These are phyloP conservation scores for Trichoderma erinaceum DNA, from an alignment of 495 filamentous ascomycete species.

Conservation along the genomic window DNA sequence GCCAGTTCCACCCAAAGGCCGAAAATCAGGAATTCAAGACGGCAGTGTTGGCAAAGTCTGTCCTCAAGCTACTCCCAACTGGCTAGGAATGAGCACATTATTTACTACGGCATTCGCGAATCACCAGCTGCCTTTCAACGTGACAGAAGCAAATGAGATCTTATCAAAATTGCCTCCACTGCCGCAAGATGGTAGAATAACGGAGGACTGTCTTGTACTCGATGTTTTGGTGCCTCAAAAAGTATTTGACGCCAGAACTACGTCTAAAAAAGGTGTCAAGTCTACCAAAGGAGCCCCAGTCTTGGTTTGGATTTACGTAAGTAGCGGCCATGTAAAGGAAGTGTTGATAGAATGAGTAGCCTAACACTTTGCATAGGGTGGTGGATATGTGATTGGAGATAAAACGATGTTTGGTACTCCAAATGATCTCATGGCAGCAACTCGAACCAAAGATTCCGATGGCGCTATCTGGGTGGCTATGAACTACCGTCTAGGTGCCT, in stretches of 20 bases:
- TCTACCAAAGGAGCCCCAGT: background rate
- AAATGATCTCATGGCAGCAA: conserved; percentile 1
- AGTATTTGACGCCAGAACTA: background rate
- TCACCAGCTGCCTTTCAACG: background rate
- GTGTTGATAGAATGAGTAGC: background rate
- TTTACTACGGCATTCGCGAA: background rate
- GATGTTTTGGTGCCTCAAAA: background rate
- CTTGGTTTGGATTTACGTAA: conserved; percentile 1
- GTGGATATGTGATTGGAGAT: background rate
- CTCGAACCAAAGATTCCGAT: background rate
- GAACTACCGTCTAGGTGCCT: conserved; percentile 60
- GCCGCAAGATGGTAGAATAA: background rate
- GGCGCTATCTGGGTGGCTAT: conserved; percentile 22
- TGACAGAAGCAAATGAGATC: background rate
- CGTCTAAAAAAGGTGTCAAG: background rate
- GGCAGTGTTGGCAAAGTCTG: conserved; percentile 4
- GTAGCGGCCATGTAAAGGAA: background rate
- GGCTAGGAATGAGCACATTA: background rate
- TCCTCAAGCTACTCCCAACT: background rate
- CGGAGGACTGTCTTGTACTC: background rate
- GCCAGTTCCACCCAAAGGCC: background rate
- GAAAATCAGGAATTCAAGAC: background rate
- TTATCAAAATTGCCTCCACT: background rate
- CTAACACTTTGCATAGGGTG: background rate
- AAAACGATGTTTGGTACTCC: background rate